phyloP scores from a whole-genome alignment of 83 land plant genomes.

The Thuja plicata region DNA sequence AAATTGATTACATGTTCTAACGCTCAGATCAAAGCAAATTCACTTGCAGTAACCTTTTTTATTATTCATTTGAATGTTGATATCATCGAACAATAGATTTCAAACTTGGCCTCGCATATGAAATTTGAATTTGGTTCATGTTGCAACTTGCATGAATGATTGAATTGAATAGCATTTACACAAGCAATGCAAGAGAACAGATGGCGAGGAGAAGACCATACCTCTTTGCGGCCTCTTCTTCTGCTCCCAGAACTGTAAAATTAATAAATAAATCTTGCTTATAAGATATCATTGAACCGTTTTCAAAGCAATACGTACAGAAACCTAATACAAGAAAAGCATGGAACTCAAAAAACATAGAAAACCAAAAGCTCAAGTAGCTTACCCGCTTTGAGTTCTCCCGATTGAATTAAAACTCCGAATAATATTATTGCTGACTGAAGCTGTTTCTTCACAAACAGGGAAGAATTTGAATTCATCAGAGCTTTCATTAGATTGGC shows the following conservation, averaged over 20 bases:
- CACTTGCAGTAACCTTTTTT: background rate
- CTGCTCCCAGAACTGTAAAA: constrained; percentile 10
- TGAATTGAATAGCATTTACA: background rate
- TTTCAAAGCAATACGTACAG: background rate
- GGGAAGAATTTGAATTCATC: background rate
- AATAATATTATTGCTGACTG: background rate
- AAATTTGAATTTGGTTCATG: background rate
- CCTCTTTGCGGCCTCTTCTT: constrained; percentile 12
- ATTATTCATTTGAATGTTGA: background rate
- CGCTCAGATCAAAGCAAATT: background rate
- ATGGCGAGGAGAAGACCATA: background rate
- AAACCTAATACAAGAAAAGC: background rate
- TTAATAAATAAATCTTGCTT: background rate
- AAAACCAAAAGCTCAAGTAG: background rate
- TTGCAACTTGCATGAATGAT: background rate
- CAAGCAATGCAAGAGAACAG: background rate
- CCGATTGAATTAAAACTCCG: background rate
- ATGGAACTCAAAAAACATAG: background rate
- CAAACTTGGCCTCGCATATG: background rate
- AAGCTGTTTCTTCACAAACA: constrained; percentile 8
- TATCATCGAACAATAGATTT: background rate
- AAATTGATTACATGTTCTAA: background rate
- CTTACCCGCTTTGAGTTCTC: constrained; percentile 9
- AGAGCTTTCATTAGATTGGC: background rate
- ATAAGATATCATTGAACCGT: background rate